These are phyloP conservation scores for Serendipita sp. DNA, from an alignment of 768 basidiomycete genomes.

Conservation along the genomic window DNA sequence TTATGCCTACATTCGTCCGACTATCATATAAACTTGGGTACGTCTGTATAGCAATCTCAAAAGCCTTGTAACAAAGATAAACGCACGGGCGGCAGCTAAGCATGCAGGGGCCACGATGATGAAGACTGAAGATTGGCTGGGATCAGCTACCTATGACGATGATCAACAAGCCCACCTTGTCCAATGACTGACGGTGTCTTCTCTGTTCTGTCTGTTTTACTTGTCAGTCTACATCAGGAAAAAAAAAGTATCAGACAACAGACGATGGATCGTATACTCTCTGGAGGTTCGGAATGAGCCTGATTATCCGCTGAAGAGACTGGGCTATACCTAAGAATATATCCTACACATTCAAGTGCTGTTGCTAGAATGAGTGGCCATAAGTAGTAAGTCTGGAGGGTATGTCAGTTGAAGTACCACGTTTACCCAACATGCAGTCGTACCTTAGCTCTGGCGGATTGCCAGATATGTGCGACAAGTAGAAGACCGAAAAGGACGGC, in stretches of 20 bases:
- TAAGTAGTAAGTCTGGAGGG: background rate
- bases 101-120: background rate
- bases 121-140: background rate
- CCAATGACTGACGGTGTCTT: background rate
- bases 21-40: background rate
- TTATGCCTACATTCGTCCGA: background rate
- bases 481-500: background rate
- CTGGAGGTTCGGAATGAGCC: background rate
- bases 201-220: background rate
- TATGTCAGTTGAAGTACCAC: background rate
- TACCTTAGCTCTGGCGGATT: background rate
- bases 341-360: background rate
- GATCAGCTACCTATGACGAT: background rate
- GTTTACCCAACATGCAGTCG: background rate
- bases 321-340: background rate
- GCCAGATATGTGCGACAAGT: background rate
- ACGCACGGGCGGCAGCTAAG: background rate
- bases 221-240: background rate
- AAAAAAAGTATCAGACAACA: background rate
- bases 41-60: background rate
- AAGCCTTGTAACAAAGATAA: background rate
- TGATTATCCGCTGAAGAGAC: background rate
- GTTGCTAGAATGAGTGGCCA: background rate
- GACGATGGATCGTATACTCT: background rate
- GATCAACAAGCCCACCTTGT: background rate